phyloP scores from a whole-genome alignment of 345 rosid species.

The Linum lewisii region DNA sequence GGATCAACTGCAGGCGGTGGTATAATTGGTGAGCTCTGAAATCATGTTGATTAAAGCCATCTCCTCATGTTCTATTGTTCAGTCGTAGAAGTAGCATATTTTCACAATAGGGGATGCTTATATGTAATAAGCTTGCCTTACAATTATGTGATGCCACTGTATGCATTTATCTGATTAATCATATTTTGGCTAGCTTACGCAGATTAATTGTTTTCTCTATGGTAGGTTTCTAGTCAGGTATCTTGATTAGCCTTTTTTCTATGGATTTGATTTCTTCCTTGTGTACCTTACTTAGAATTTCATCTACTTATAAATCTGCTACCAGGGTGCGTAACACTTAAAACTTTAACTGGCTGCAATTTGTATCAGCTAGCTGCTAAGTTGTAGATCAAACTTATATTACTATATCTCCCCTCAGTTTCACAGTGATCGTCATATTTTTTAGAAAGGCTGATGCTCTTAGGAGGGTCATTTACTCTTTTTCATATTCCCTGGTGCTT shows the following conservation, averaged over 20 bases:
- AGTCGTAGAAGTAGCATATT: neutral
- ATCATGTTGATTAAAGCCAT: neutral
- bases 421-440: too few species aligned
- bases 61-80: neutral
- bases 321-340: too few species aligned
- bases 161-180: neutral
- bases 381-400: too few species aligned
- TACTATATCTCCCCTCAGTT: too few species aligned
- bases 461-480: too few species aligned
- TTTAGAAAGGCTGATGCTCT: too few species aligned
- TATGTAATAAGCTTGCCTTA: neutral
- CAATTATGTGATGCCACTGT: neutral
- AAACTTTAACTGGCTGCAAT: too few species aligned
- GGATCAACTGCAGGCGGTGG: constrained; percentile 88
- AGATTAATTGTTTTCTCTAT: too few species aligned
- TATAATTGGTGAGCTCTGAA: constrained; percentile 50
- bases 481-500: too few species aligned
- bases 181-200: neutral
- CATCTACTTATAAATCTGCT: neutral
- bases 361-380: too few species aligned
- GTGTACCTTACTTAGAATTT: too few species aligned
- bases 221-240: neutral
- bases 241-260: neutral
- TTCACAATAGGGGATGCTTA: neutral
- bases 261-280: neutral